Evolutionary conservation across 352 stramenopile genomes (phyloP), one percentile per base, ranked within the genome.

Genomic region (Pythium dissimile): DNA sequence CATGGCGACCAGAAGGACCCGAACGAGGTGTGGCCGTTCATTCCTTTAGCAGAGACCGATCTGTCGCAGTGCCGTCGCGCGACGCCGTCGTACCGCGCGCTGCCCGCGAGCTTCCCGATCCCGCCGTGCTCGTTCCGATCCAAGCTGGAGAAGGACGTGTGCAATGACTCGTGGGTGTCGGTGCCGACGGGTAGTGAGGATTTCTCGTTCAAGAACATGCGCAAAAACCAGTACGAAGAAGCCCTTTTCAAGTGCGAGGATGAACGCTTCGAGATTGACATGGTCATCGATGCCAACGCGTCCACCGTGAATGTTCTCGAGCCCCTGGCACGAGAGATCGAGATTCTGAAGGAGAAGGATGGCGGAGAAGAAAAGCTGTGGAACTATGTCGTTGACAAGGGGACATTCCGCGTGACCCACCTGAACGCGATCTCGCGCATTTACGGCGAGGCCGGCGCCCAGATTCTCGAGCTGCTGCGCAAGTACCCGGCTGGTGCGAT

Each of bases 141-240:
- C 5, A 84, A 91, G 56, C 90, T 94, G 5, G 95, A 98, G 48
- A 73, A 80, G 11, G 81, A 88, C 47, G 85, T 98, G 21, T 93
- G 96, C 59, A 99, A 99, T 71, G 89, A 98, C 75, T 76, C 91
- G 42, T 99, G 97, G 96, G 97, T 99, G 1, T 98, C 87, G 30
- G 86, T 99, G 10, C 97, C 97, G 20, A 97, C 98, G 16, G 97
- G 97, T 18, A 98, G 89, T 69, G 98, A 99, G 72, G 97, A 99
- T 55, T 99, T 98, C 59, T 98, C 89, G n/a, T 98, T 96, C 63
- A 97, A 96, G 75, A 98, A 99, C 66, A 98, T 99, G 94, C 92
- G 97, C 31, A 98, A 98, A 59, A 99, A 99, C 68, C 91, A 98
- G 57, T 98, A 99, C 66, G 98, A 99, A 67, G 97, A 99, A 68